phyloP scores from a whole-genome alignment of 768 basidiomycete genomes.

The Udeniomyces megalosporus region DNA sequence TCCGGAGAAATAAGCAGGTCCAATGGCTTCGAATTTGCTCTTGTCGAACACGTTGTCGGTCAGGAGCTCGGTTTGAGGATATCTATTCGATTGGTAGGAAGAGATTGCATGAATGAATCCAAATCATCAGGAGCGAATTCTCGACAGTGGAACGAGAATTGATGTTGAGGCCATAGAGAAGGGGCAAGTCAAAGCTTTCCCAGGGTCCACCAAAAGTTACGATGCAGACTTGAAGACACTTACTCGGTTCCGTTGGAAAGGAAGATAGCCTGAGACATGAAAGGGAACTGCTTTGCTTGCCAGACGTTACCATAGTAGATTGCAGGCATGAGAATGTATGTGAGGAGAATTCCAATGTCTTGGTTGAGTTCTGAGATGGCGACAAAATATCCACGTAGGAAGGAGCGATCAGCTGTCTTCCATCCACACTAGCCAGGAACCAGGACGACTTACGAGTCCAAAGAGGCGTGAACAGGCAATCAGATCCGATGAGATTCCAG shows the following conservation, averaged over 20 bases:
- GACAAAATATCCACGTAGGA: background rate
- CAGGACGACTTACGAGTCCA: constrained; percentile 15
- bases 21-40: constrained; percentile 17
- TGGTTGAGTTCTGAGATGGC: background rate
- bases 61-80: background rate
- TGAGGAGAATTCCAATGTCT: constrained; percentile 17
- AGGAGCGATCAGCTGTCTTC: background rate
- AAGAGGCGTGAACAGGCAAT: constrained; percentile 26
- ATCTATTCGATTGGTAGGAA: background rate
- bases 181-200: too few relatives aligned
- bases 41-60: constrained; percentile 5
- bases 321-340: constrained; percentile 20
- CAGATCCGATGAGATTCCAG: constrained; percentile 20
- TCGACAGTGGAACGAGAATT: too few relatives aligned
- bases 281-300: constrained; percentile 26
- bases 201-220: too few relatives aligned
- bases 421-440: background rate
- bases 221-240: too few relatives aligned
- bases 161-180: too few relatives aligned
- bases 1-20: constrained; percentile 18
- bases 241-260: background rate
- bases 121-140: background rate
- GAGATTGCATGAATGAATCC: background rate
- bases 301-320: constrained; percentile 25
- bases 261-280: constrained; percentile 22